Base-by-base conservation (phyloP, 768 basidiomycete species). In the Xerocomellus amylosporus region DNA sequence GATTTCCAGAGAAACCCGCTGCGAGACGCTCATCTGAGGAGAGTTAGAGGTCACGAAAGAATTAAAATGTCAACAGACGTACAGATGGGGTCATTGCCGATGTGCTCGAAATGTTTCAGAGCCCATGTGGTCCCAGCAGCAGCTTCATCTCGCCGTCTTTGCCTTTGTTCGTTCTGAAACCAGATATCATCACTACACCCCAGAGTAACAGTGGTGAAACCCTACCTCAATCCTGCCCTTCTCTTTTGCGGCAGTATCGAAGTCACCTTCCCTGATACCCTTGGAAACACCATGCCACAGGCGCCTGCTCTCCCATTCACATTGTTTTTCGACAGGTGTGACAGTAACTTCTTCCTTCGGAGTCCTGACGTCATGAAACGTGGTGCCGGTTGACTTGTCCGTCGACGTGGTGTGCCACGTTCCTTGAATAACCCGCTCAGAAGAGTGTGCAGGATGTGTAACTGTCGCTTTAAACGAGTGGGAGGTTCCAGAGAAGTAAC, bases 401-500 rank as follows among this genome's bases (percentile, higher is more conserved):
- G 84, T 85, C 59, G 83, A 84, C 4, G 75, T 79, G 51, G 81
- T 78, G 62, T 88, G 83, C 93, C 93, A 96, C 10, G 83, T 82
- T 28, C 93, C 93, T 65, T 93, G 90, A 39, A 89, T 71, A 22
- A 85, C 71, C 63, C 83, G 77, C 58, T 69, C 64, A n/a, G 67
- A 70, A 49, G 56, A 69, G 60, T 74, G 71, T 42, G 78, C 75
- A 39, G 81, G 77, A 12, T 81, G 82, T 0, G 79, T 68, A n/a
- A 93, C 69, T 1, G 78, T 78, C 10, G 96, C 93, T 71, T 93
- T 95, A 83, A 94, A 97, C 4, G 85, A 77, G 74, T 99, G 96
- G 4, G 91, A 84, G 70, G 93, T 95, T 51, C 96, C 95, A 34
- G 85, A 83, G 69, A 98, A 92, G 75, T 95, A 98, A 26, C 95